Evolutionary conservation across 495 filamentous ascomycete species (phyloP).

Genomic region (Apodospora peruviana): DNA sequence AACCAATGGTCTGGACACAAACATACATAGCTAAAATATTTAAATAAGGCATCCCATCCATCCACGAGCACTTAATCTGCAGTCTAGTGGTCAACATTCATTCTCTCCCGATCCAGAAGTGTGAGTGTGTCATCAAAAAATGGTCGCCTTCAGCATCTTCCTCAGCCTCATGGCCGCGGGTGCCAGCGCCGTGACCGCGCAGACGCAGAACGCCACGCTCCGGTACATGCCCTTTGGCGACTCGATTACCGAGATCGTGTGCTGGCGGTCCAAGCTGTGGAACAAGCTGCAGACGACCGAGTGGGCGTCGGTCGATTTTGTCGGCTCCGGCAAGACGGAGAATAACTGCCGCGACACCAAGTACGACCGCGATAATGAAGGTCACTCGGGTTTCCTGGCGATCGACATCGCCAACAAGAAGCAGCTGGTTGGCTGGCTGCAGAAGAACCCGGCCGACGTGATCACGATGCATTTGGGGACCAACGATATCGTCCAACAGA

Average conservation of each 20-base stretch:
- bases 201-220: slow-evolving; percentile 20
- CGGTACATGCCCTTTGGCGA: slow-evolving; percentile 48
- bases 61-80: too few relatives aligned
- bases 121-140: too few relatives aligned
- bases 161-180: not conserved
- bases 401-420: slow-evolving; percentile 44
- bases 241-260: slow-evolving; percentile 47
- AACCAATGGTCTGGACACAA: too few relatives aligned
- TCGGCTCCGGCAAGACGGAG: slow-evolving; percentile 36
- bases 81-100: too few relatives aligned
- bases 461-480: slow-evolving; percentile 50
- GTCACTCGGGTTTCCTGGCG: slow-evolving; percentile 48
- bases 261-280: slow-evolving; percentile 44
- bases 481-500: slow-evolving; percentile 45
- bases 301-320: slow-evolving; percentile 38
- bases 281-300: slow-evolving; percentile 38
- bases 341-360: slow-evolving; percentile 32
- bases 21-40: too few relatives aligned
- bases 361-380: slow-evolving; percentile 47
- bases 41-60: too few relatives aligned
- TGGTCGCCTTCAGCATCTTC: not conserved
- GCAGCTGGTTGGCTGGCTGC: slow-evolving; percentile 45
- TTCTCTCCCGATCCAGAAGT: too few relatives aligned
- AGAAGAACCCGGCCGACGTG: slow-evolving; percentile 41
- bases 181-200: slow-evolving; percentile 10